Conservation (phyloP, 768 basidiomycete species). For the Suillus luteus region DNA sequence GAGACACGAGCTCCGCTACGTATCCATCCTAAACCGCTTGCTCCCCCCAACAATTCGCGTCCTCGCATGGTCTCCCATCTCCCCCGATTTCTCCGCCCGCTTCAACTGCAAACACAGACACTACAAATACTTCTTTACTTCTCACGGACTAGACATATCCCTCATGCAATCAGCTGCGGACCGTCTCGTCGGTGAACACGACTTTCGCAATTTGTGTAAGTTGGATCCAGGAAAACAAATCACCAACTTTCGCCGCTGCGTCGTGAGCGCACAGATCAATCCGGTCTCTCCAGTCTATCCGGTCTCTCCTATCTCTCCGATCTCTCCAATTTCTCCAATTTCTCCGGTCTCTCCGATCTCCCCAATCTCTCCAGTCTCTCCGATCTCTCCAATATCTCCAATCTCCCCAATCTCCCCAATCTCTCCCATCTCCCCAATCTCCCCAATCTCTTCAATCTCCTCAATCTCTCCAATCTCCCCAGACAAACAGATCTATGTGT, state of each 20-base stretch:
- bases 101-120: conserved; percentile 86
- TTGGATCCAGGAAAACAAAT: conserved; percentile 92
- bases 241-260: conserved; percentile 68
- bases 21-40: conserved; percentile 79
- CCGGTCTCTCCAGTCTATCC: conserved; percentile 33
- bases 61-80: conserved; percentile 93
- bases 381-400: too few species aligned
- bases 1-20: conserved; percentile 48
- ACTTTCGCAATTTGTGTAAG: conserved; percentile 95
- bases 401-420: too few species aligned
- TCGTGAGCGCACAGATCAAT: conserved; percentile 66
- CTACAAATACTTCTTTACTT: conserved; percentile 93
- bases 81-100: conserved; percentile 78
- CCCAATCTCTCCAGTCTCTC: too few species aligned
- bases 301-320: too few species aligned
- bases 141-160: conserved; percentile 62
- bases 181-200: conserved; percentile 82
- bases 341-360: too few species aligned
- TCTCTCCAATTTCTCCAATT: too few species aligned
- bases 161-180: conserved; percentile 77
- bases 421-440: too few species aligned
- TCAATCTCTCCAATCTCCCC: conserved; percentile 25
- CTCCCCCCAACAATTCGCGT: conserved; percentile 90
- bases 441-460: too few species aligned
- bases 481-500: conserved; percentile 47